Evolutionary conservation across 2,329 filamentous ascomycete species (phyloP), one percentile per base, ranked within the genome.

Genomic region (Xylariales sp.): DNA sequence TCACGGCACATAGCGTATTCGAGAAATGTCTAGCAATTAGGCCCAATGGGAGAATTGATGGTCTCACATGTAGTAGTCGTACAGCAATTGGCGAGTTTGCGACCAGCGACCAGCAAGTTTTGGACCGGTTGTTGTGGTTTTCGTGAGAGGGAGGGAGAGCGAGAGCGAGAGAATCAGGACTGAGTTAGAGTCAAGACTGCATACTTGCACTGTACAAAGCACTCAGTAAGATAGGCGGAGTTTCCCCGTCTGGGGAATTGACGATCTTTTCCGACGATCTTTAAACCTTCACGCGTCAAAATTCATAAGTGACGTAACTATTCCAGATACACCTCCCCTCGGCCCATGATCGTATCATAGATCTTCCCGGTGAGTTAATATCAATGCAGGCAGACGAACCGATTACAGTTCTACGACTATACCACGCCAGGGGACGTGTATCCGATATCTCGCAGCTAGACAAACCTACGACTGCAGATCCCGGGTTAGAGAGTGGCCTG

Each of bases 31-130:
- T 63, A 64, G 28, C 50, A 53, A 55, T 50, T 59, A 55, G 30
- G 14, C 59, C 58, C 61, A 63, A 65, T 65, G 32, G 49, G 62
- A 64, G 57, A 61, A 65, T 63, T 64, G 50, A 62, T 64, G 46
- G 50, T 46, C 62, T 56, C 59, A 28, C 23, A n/a, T 18, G 28
- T 64, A 7, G 30, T 60, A 43, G 46, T 48, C 14, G 32, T 43
- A 34, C 62, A 57, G 45, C 46, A 59, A 67, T 64, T 60, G 48
- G 59, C 30, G 30, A 30, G 55, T 43, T 53, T 48, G 52, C 62
- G 57, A 41, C 23, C 64, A 62, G 52, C 62, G 57, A 41, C 23
- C 64, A 62, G n/a, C 59, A 67, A 43, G 36, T 41, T 55, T 23
- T 23, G 4, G 4, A 30, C 30, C 48, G 32, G 23, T 12, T 59